Evolutionary conservation across 106 monocot genomes (phyloP).

Genomic region (Vanilla planifolia): DNA sequence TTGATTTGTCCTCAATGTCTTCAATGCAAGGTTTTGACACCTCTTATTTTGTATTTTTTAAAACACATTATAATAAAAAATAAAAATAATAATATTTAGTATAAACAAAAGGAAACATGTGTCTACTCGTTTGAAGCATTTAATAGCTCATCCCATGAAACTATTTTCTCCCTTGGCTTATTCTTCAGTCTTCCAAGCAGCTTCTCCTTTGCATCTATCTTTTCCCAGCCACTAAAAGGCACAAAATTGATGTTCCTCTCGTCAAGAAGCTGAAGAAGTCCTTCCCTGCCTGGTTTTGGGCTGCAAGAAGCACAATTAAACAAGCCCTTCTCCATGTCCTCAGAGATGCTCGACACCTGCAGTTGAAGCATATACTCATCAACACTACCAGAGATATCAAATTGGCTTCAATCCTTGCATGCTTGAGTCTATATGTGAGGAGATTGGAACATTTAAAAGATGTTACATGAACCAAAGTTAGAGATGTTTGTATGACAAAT

Average conservation of each 20-base stretch:
- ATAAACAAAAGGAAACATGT: too few relatives aligned
- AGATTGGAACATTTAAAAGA: too few relatives aligned
- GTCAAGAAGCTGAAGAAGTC: constrained; percentile 54
- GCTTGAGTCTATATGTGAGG: too few relatives aligned
- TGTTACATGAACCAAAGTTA: background rate
- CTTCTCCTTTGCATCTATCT: constrained; percentile 80
- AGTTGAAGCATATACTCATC: too few relatives aligned
- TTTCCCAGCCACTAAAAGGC: constrained; percentile 75
- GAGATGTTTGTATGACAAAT: background rate
- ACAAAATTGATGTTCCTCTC: constrained; percentile 46
- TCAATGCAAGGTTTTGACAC: too few relatives aligned
- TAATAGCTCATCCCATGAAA: constrained; percentile 64
- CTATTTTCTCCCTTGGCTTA: constrained; percentile 82
- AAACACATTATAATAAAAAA: too few relatives aligned
- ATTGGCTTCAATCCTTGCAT: constrained; percentile 3
- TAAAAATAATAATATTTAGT: too few relatives aligned
- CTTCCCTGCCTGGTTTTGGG: constrained; percentile 58
- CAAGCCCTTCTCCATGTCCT: constrained; percentile 55
- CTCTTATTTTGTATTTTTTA: too few relatives aligned
- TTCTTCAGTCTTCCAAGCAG: constrained; percentile 39
- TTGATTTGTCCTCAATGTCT: too few relatives aligned
- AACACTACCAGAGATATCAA: too few relatives aligned
- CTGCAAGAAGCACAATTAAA: constrained; percentile 10
- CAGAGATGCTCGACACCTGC: constrained; percentile 72
- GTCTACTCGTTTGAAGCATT: constrained; percentile 17